Base-by-base conservation (phyloP, 2,329 filamentous ascomycete genomes). In the Fusarium burgessii region DNA sequence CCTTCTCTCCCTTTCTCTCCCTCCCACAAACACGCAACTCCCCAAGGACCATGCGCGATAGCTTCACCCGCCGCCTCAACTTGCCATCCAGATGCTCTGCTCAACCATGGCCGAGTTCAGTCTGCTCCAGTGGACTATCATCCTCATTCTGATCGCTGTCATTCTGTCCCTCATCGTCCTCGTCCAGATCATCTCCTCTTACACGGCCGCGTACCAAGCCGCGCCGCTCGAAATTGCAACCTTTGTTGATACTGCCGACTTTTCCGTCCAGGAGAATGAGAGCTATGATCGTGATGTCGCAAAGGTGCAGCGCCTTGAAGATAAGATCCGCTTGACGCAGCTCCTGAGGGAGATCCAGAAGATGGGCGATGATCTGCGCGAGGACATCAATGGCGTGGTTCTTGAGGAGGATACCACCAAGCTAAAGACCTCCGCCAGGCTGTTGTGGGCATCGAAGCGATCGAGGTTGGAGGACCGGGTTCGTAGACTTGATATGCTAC, bases 241-340 rank as follows among this genome's bases (percentile, higher is more conserved):
- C 62, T 89, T 91, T 73, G 78, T 90, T 74, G 88, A 90, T 75
- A 84, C 86, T 18, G 84, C 89, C 74, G 88, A 90, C 77, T 88
- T 85, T 74, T 92, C 88, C 41, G 83, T 90, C 51, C 82, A 86
- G 72, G 89, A 91, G 77, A 91, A 90, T 74, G 89, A 91, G 78
- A 87, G 84, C 74, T 90, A 90, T 77, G 87, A 90, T 77, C 82
- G 84, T 72, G 88, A 91, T 74, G 83, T 91, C 50, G 81, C 84
- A 59, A 86, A 85, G 64, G 84, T 91, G 41, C 84, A 83, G 76
- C 86, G 86, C 42, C 82, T 90, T 33, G 89, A 90, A 70, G 89
- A 91, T 78, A 90, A 90, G 81, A 76, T 90, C 50, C 87, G 89
- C 52, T 83, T 91, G 42, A 83, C 82, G 66, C 84, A 84, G 43